A percentile compares a stretch with the other conserved stretches of the same genome.
Conservation (phyloP, 495 filamentous ascomycete species). For the Stereocaulon alpinum region DNA sequence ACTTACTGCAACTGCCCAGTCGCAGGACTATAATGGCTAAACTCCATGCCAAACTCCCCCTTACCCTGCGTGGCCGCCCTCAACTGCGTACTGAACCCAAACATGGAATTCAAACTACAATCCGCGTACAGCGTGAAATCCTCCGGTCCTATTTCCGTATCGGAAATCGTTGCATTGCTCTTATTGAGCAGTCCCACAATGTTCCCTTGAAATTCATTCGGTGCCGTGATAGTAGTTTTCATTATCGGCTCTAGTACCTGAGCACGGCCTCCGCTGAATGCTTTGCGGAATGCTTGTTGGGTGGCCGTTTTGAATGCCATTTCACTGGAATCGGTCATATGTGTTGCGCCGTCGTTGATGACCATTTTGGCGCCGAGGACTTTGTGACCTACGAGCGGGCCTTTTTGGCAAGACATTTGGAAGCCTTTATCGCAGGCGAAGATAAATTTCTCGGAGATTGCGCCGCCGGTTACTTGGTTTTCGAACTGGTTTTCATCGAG, state of each 20-base stretch:
- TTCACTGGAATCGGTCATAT: slow-evolving; percentile 97
- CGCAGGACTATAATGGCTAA: slow-evolving; percentile 84
- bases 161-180: slow-evolving; percentile 86
- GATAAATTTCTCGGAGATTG: slow-evolving; percentile 93
- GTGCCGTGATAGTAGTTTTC: slow-evolving; percentile 94
- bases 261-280: slow-evolving; percentile 68
- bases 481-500: slow-evolving; percentile 76
- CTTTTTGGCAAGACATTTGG: slow-evolving; percentile 71
- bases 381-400: slow-evolving; percentile 85
- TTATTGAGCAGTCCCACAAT: slow-evolving; percentile 93
- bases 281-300: slow-evolving; percentile 94
- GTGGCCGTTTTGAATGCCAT: slow-evolving; percentile 97
- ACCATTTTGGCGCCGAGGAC: slow-evolving; percentile 86
- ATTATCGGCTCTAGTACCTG: slow-evolving; percentile 89
- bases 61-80: slow-evolving; percentile 95
- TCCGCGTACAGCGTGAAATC: slow-evolving; percentile 94
- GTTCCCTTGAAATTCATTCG: slow-evolving; percentile 96
- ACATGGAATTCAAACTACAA: slow-evolving; percentile 92
- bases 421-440: slow-evolving; percentile 96
- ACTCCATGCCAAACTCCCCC: slow-evolving; percentile 99
- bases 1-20: slow-evolving; percentile 80
- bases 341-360: slow-evolving; percentile 92
- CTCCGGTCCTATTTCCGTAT: slow-evolving; percentile 88
- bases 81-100: slow-evolving; percentile 85
- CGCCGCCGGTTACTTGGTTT: slow-evolving; percentile 75